These are phyloP conservation scores for Neofusicoccum ribis DNA, from an alignment of 2,329 filamentous ascomycete genomes.

Conservation along the genomic window DNA sequence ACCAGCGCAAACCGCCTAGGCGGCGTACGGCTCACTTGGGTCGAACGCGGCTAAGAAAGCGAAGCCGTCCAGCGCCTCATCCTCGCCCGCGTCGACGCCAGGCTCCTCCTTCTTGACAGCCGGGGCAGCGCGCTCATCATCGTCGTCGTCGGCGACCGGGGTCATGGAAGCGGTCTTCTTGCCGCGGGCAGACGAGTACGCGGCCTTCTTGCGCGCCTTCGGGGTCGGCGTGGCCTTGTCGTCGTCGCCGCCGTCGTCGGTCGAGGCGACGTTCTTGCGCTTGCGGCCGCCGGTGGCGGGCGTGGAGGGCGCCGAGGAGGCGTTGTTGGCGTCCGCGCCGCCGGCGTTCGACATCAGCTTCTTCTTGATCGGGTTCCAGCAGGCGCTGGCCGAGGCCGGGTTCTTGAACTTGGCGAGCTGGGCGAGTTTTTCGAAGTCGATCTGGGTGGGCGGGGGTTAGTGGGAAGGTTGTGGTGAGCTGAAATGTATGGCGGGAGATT, in stretches of 20 bases:
- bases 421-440: conserved; percentile 16
- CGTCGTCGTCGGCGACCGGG: neutral
- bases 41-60: no score
- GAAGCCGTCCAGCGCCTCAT: no score
- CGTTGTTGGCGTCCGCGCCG: no score
- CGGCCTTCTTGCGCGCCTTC: neutral
- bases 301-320: neutral
- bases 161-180: no score
- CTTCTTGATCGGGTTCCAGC: conserved; percentile 18
- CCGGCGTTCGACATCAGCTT: neutral
- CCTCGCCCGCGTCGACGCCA: neutral
- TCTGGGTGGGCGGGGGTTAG: neutral
- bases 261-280: neutral
- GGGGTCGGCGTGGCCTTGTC: neutral
- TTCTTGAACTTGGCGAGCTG: conserved; percentile 15
- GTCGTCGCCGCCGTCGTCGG: neutral
- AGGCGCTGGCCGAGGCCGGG: conserved; percentile 5
- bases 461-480: neutral
- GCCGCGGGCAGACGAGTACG: neutral
- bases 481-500: neutral
- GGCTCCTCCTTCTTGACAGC: neutral
- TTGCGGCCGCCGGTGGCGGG: neutral
- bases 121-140: no score
- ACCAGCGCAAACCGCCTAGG: no score
- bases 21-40: no score